These are phyloP conservation scores for Ensete ventricosum DNA, from an alignment of 176 grass and related monocot species.

Conservation along the genomic window DNA sequence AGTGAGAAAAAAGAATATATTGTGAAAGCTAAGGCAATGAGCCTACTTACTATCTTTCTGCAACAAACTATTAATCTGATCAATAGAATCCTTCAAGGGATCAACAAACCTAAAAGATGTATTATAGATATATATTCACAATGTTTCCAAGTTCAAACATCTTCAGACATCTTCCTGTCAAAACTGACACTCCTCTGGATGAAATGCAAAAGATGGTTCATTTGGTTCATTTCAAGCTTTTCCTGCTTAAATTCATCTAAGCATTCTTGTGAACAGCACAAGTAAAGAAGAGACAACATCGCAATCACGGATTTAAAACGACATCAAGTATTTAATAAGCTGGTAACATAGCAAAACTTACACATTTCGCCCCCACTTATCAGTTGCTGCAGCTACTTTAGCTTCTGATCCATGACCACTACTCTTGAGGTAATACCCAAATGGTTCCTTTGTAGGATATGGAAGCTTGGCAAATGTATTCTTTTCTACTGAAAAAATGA, in stretches of 20 bases:
- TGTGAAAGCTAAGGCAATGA: neutral
- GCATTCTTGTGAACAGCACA: neutral
- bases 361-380: constrained; percentile 99
- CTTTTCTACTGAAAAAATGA: constrained; percentile 55
- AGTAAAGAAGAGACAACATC: neutral
- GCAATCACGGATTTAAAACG: neutral
- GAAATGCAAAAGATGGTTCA: neutral
- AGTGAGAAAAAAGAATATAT: neutral
- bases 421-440: constrained; percentile 60
- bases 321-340: neutral
- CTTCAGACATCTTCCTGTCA: neutral
- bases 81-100: neutral
- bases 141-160: neutral
- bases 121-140: neutral
- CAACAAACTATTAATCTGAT: neutral
- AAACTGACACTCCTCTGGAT: neutral
- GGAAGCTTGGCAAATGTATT: constrained; percentile 79
- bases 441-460: constrained; percentile 74
- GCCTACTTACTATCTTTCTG: neutral
- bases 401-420: constrained; percentile 88
- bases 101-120: neutral
- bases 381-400: constrained; percentile 56
- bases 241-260: neutral
- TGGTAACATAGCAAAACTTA: constrained; percentile 34
- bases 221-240: neutral